Evolutionary conservation across 768 basidiomycete genomes (phyloP), one percentile per base, ranked within the genome.

Genomic region (Lanmaoa rubissima): DNA sequence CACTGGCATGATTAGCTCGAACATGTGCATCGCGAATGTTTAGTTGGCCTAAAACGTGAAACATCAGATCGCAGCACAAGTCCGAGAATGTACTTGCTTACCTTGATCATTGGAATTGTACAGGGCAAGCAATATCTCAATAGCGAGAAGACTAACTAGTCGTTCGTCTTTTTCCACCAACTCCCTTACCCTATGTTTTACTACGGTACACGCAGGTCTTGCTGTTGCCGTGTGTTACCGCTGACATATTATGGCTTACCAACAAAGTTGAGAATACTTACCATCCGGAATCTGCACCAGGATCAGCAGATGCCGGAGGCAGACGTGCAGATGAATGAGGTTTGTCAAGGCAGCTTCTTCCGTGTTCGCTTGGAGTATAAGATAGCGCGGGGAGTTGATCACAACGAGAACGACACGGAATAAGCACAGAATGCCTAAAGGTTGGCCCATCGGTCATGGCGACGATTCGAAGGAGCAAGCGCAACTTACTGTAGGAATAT

Each of bases 111-210:
- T 12, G 9, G 19, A 24, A 35, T 61, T 39, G 2, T 57, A 59
- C 8, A 69, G 40, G 6, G 40, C 53, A 34, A 69, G 58, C 5
- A 51, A 43, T 49, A 67, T 57, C 24, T 67, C 65, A 2, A 64
- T 60, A 14, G 67, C 62, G 3, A 68, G 55, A 21, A 53, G 54
- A 36, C 67, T 62, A 21, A 69, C 39, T 8, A 58, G 40, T 32
- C 48, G 19, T 1, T 53, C 52, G 2, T 54, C 1, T 13, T 46
- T 65, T 36, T 12, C 34, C 4, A 62, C 62, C n/a, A 68, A 38
- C 34, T 59, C 24, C 31, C 43, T 55, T 26, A 68, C 35, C 36
- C 62, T 60, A 8, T 55, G 50, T 19, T 48, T 64, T 28, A 69
- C 60, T 9, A 1, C 1, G 4, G 10, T 9, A 19, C 57, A 65